Percentiles rank a stretch among this genome's conserved stretches.
phyloP scores from a whole-genome alignment of 2,329 filamentous ascomycete genomes.

The Dactylonectria macrodidyma region DNA sequence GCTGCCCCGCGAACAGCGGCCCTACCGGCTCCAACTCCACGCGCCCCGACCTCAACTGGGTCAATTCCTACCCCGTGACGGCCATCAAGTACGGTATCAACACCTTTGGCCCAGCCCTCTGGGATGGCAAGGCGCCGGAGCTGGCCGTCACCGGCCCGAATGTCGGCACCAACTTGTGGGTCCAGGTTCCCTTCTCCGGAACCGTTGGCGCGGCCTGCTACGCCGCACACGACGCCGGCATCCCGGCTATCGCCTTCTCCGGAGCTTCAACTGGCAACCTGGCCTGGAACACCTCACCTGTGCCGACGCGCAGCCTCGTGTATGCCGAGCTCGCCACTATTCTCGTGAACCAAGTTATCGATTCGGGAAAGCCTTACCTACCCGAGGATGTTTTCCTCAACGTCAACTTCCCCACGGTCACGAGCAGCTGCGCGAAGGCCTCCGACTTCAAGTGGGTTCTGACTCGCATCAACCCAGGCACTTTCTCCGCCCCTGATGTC shows the following conservation, averaged over 20 bases:
- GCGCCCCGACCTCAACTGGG: conserved; percentile 73
- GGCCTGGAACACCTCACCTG: conserved; percentile 68
- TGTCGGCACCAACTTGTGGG: conserved; percentile 69
- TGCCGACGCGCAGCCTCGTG: conserved; percentile 68
- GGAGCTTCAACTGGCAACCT: conserved; percentile 66
- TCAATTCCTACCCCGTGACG: conserved; percentile 79
- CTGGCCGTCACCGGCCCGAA: conserved; percentile 78
- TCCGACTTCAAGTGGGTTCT: conserved; percentile 75
- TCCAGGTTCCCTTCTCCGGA: conserved; percentile 72
- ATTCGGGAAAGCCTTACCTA: conserved; percentile 73
- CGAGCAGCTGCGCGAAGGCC: conserved; percentile 63
- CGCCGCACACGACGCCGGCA: conserved; percentile 66
- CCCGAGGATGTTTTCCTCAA: conserved; percentile 75
- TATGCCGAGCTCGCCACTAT: conserved; percentile 75
- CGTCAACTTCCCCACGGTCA: conserved; percentile 76
- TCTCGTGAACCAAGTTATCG: conserved; percentile 69
- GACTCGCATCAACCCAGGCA: conserved; percentile 71
- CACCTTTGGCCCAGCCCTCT: conserved; percentile 67
- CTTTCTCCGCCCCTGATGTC: conserved; percentile 69
- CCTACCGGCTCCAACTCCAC: conserved; percentile 68
- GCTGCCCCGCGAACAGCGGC: conserved; percentile 71
- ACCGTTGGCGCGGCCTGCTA: conserved; percentile 77
- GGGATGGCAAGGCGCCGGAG: conserved; percentile 67
- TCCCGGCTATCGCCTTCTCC: conserved; percentile 79
- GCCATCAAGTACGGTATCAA: conserved; percentile 75